Conservation (phyloP, 306 rosid genomes). For the Prosopis cineraria region DNA sequence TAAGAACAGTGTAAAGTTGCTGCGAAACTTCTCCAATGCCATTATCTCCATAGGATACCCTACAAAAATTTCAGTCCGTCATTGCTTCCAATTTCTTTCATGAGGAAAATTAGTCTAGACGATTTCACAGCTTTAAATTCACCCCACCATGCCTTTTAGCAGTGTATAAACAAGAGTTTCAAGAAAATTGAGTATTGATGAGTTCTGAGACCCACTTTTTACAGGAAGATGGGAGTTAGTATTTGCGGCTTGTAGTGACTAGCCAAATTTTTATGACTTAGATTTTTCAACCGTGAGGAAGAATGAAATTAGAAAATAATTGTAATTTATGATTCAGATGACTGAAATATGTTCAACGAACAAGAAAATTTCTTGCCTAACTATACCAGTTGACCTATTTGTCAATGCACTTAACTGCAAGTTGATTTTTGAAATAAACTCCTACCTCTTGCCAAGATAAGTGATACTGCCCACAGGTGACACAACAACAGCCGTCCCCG, state of each 20-base stretch:
- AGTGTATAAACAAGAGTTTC: not conserved
- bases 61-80: constrained; percentile 31
- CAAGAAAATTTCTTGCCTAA: not conserved
- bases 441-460: constrained; percentile 67
- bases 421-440: not conserved
- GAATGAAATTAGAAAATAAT: not conserved
- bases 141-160: not conserved
- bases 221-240: not conserved
- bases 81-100: constrained; percentile 19
- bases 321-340: not conserved
- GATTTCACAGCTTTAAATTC: not conserved
- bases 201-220: not conserved
- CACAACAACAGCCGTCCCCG: constrained; percentile 96
- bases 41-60: constrained; percentile 66
- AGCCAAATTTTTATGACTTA: not conserved
- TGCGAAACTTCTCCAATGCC: constrained; percentile 77
- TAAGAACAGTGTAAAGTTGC: constrained; percentile 80
- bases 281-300: not conserved
- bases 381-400: constrained; percentile 13
- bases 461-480: constrained; percentile 98
- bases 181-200: not conserved
- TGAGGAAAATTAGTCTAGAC: not conserved
- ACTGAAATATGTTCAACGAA: not conserved
- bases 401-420: constrained; percentile 27
- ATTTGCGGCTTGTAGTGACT: not conserved